Percentiles rank a stretch among this genome's conserved stretches.
Evolutionary conservation across 805 yeast species (phyloP).

Genomic region (Candida germanica): DNA sequence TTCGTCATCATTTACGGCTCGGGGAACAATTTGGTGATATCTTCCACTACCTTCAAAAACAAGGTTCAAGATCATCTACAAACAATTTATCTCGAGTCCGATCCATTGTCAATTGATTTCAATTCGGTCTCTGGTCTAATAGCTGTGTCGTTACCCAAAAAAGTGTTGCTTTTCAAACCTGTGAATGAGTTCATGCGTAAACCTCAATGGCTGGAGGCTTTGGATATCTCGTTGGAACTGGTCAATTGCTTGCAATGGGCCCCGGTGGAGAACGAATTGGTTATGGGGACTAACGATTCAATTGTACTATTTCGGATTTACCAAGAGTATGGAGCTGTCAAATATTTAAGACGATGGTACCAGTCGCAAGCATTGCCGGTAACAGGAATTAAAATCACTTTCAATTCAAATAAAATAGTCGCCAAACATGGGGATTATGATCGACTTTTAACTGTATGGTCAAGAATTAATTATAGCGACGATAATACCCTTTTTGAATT

Average conservation of each 20-base stretch:
- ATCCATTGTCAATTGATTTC: slow-evolving; percentile 65
- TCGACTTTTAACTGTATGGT: slow-evolving; percentile 72
- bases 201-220: slow-evolving; percentile 45
- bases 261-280: slow-evolving; percentile 47
- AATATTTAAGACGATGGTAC: slow-evolving; percentile 41
- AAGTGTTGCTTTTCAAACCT: slow-evolving; percentile 54
- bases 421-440: slow-evolving; percentile 66
- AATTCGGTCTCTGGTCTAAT: slow-evolving; percentile 55
- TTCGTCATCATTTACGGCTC: slow-evolving; percentile 74
- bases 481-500: slow-evolving; percentile 60
- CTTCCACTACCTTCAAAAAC: slow-evolving; percentile 17
- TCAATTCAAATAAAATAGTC: slow-evolving; percentile 59
- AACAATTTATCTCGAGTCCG: slow-evolving; percentile 68
- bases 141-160: slow-evolving; percentile 49
- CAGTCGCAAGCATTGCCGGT: slow-evolving; percentile 61
- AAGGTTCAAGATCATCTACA: slow-evolving; percentile 43
- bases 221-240: slow-evolving; percentile 17
- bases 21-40: slow-evolving; percentile 75
- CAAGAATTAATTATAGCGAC: slow-evolving; percentile 64
- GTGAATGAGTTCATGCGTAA: slow-evolving; percentile 44
- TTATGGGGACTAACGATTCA: slow-evolving; percentile 52
- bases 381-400: slow-evolving; percentile 54
- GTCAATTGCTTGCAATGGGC: slow-evolving; percentile 57
- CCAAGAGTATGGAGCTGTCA: slow-evolving; percentile 44
- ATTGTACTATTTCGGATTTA: slow-evolving; percentile 53